phyloP scores from a whole-genome alignment of 495 filamentous ascomycete species.

The Aspergillus kassunensis region DNA sequence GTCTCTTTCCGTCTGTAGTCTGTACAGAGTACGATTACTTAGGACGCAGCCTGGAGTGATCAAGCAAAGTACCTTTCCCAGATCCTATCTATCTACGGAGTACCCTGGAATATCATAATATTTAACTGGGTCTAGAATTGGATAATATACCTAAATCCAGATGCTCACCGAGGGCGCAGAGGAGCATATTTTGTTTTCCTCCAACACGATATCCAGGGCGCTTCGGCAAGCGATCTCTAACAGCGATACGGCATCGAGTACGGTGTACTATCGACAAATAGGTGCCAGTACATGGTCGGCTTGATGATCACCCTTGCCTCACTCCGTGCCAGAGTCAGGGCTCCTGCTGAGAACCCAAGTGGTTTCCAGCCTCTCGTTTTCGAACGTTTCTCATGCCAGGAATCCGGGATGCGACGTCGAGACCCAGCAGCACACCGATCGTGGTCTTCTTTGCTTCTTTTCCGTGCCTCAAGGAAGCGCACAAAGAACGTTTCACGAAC shows the following conservation, averaged over 20 bases:
- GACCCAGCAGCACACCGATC: background rate
- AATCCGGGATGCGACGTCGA: background rate
- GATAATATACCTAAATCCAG: background rate
- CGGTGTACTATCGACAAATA: no score
- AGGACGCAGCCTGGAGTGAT: no score
- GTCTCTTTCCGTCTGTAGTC: constrained; percentile 1
- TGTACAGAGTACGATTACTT: no score
- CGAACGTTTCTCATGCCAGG: background rate
- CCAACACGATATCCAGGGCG: background rate
- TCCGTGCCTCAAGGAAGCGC: background rate
- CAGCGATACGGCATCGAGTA: no score
- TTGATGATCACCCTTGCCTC: constrained; percentile 4
- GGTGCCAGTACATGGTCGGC: background rate
- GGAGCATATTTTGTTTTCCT: background rate
- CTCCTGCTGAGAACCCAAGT: background rate
- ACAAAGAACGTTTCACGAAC: background rate
- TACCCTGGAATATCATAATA: background rate
- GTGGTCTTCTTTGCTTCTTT: constrained; percentile 2
- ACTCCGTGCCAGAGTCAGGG: constrained; percentile 1
- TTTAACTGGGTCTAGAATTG: background rate
- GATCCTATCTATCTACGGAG: background rate
- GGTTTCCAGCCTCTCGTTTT: background rate
- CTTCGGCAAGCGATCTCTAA: background rate
- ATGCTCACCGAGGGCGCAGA: background rate
- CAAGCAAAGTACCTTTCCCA: no score